These are phyloP conservation scores for Talaromyces sp. DNA, from an alignment of 2,329 filamentous ascomycete species.

Conservation along the genomic window DNA sequence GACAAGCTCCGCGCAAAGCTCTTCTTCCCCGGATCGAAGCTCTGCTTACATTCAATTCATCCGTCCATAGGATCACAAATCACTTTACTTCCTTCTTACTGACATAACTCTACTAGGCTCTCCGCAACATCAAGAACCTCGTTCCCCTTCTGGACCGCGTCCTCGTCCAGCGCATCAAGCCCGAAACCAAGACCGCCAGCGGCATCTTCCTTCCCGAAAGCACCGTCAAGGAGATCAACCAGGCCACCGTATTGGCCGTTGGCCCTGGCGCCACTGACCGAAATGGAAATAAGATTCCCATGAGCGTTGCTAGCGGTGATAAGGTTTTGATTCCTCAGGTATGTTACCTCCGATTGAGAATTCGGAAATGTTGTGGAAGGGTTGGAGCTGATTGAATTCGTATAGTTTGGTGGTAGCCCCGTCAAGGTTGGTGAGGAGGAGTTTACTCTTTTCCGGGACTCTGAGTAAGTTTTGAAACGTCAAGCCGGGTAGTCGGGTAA, in stretches of 20 bases:
- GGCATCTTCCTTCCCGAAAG: conserved; percentile 98
- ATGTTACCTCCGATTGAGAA: conserved; percentile 34
- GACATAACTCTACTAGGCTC: conserved; percentile 45
- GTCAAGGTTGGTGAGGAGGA: conserved; percentile 98
- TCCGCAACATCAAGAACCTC: conserved; percentile 94
- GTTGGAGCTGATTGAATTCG: neutral
- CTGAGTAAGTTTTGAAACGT: conserved; percentile 71
- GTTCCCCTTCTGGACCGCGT: conserved; percentile 96
- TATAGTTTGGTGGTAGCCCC: conserved; percentile 86
- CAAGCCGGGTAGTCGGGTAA: neutral
- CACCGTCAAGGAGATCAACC: conserved; percentile 96
- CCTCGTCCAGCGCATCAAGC: conserved; percentile 95
- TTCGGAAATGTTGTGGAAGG: neutral
- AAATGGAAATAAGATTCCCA: conserved; percentile 81
- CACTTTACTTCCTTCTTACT: neutral
- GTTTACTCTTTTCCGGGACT: conserved; percentile 92
- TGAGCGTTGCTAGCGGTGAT: conserved; percentile 80
- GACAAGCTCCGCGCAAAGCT: conserved; percentile 14
- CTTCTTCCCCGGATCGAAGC: neutral
- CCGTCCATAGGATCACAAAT: neutral
- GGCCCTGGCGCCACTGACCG: conserved; percentile 84
- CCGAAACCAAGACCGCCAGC: conserved; percentile 90
- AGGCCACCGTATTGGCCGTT: conserved; percentile 93
- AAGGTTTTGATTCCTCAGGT: conserved; percentile 95
- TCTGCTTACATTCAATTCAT: neutral